phyloP scores from a whole-genome alignment of 2,329 filamentous ascomycete genomes.

The Pseudogymnoascus sp. region DNA sequence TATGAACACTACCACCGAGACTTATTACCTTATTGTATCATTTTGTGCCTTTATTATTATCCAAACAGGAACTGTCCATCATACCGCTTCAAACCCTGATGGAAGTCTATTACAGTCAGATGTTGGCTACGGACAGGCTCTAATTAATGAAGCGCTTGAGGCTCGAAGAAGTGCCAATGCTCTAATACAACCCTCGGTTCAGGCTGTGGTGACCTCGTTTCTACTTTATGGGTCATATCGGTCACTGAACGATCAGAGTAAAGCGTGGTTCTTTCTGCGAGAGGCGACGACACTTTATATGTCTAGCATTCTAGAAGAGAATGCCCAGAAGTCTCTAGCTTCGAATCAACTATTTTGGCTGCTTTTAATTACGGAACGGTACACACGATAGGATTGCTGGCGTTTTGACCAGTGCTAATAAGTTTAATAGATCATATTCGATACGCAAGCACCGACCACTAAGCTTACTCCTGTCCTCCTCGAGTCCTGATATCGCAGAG shows the following conservation, averaged over 20 bases:
- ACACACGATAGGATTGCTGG: slow-evolving; percentile 10
- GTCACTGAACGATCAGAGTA: slow-evolving; percentile 31
- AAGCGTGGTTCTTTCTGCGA: slow-evolving; percentile 55
- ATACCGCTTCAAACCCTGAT: background rate
- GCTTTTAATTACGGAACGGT: slow-evolving; percentile 55
- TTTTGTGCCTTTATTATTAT: slow-evolving; percentile 8
- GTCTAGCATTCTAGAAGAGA: slow-evolving; percentile 51
- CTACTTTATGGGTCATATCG: background rate
- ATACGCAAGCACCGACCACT: slow-evolving; percentile 57
- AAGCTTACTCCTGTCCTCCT: slow-evolving; percentile 51
- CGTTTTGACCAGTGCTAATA: background rate
- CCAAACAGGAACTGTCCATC: slow-evolving; percentile 1
- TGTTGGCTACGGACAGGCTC: background rate
- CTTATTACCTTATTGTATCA: slow-evolving; percentile 8
- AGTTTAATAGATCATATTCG: slow-evolving; percentile 48
- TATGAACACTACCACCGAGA: slow-evolving; percentile 5
- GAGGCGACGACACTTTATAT: slow-evolving; percentile 54
- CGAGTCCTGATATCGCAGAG: slow-evolving; percentile 42
- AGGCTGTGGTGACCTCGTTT: slow-evolving; percentile 1
- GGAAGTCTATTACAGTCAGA: slow-evolving; percentile 1
- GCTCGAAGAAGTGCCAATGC: background rate
- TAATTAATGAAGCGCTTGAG: background rate
- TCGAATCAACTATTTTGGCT: slow-evolving; percentile 53
- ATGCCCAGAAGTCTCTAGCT: slow-evolving; percentile 42
- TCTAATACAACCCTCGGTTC: background rate